Conservation (phyloP, 176 grass and related monocot species). For the Ampelocalamus luodianensis region DNA sequence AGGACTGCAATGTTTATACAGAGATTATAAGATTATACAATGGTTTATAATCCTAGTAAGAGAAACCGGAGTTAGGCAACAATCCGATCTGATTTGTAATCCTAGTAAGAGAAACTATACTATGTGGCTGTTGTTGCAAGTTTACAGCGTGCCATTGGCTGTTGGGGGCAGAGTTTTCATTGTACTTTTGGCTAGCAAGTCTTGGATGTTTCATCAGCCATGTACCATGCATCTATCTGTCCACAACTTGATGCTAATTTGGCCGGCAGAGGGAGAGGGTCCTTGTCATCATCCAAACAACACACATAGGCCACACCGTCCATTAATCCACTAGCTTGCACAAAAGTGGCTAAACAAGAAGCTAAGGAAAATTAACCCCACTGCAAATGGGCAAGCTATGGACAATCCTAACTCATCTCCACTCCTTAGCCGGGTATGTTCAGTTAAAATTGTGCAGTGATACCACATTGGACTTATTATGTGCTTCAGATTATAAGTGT, state of each 20-base stretch:
- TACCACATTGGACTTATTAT: background rate
- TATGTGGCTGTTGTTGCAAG: no score
- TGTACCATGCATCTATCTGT: background rate
- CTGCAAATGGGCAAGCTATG: constrained; percentile 48
- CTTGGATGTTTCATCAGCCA: constrained; percentile 6
- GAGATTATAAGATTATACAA: background rate
- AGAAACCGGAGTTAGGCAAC: background rate
- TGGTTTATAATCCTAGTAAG: background rate
- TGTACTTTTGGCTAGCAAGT: background rate
- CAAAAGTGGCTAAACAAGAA: background rate
- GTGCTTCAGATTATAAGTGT: background rate
- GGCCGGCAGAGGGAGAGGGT: background rate
- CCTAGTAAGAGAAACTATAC: no score
- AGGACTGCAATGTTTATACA: background rate
- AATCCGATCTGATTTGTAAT: background rate
- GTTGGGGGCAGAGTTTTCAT: background rate
- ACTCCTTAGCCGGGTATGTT: constrained; percentile 60
- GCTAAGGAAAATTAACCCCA: background rate
- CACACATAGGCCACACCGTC: background rate
- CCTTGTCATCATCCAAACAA: background rate
- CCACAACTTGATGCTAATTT: background rate
- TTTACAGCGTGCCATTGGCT: no score
- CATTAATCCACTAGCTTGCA: background rate
- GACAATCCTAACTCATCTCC: constrained; percentile 52
- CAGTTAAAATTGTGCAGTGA: background rate